Evolutionary conservation across 2,329 filamentous ascomycete genomes (phyloP).

Genomic region (Penicillium digitatum): DNA sequence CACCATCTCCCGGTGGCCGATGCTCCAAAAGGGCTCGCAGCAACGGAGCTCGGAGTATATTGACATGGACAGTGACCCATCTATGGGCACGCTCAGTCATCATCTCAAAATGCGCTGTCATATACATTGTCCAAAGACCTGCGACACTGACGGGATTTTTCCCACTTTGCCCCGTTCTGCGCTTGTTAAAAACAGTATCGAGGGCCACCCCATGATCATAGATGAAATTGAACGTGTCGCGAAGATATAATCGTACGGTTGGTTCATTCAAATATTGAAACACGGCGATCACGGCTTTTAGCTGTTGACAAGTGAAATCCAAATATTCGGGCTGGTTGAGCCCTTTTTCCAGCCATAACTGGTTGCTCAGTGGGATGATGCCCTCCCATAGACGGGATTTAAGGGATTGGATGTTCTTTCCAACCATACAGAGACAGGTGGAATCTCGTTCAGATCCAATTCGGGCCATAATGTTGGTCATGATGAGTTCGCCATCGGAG

Average conservation of each 20-base stretch:
- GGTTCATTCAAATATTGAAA: conserved; percentile 27
- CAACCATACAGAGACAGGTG: conserved; percentile 16
- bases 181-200: conserved; percentile 17
- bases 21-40: conserved; percentile 10
- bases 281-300: conserved; percentile 19
- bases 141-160: conserved; percentile 14
- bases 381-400: conserved; percentile 27
- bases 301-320: conserved; percentile 22
- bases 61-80: conserved; percentile 21
- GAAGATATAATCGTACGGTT: conserved; percentile 10
- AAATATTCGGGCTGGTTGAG: conserved; percentile 20
- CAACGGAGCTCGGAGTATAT: conserved; percentile 13
- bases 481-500: conserved; percentile 4
- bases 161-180: conserved; percentile 1
- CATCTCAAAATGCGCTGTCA: conserved; percentile 21
- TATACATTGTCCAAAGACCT: conserved; percentile 22
- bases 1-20: background rate
- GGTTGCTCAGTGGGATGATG: conserved; percentile 25
- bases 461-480: conserved; percentile 6
- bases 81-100: conserved; percentile 23
- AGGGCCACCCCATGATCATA: conserved; percentile 15
- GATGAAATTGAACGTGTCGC: conserved; percentile 26
- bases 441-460: conserved; percentile 14
- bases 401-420: conserved; percentile 25
- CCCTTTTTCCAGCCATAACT: conserved; percentile 22